These are phyloP conservation scores for Aspergillus saccharolyticus DNA, from an alignment of 495 filamentous ascomycete genomes.

Conservation along the genomic window DNA sequence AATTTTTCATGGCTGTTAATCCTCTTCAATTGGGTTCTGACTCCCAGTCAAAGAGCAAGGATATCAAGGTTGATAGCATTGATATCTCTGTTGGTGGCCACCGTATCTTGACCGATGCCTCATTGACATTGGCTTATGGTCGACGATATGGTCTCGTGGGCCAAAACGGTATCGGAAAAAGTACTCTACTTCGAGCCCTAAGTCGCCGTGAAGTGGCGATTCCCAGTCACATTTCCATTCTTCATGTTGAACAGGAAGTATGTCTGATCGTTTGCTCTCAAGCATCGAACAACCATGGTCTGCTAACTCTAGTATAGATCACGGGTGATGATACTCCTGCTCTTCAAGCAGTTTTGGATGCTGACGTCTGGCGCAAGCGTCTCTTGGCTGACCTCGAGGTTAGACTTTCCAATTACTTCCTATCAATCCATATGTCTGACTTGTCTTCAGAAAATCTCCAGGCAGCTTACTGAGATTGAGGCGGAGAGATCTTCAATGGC, in stretches of 20 bases:
- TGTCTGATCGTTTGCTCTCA: not conserved
- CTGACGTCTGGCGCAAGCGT: conserved; percentile 98
- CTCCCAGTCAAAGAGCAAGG: conserved; percentile 81
- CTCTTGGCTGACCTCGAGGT: conserved; percentile 84
- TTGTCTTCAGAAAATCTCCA: conserved; percentile 65
- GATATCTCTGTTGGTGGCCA: conserved; percentile 88
- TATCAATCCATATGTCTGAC: conserved; percentile 8
- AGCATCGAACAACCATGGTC: conserved; percentile 1
- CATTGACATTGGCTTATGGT: conserved; percentile 84
- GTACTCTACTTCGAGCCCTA: conserved; percentile 83
- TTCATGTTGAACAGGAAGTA: conserved; percentile 98
- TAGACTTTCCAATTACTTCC: conserved; percentile 27
- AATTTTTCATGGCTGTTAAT: conserved; percentile 99
- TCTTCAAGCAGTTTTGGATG: conserved; percentile 92
- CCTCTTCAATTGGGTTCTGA: conserved; percentile 83
- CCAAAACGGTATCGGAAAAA: conserved; percentile 99
- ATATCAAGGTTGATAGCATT: conserved; percentile 95
- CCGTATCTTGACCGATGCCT: conserved; percentile 86
- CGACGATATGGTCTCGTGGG: conserved; percentile 95
- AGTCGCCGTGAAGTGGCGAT: conserved; percentile 91
- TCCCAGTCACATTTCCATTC: conserved; percentile 94
- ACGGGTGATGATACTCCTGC: conserved; percentile 94
- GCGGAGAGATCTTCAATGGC: conserved; percentile 72
- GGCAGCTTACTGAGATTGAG: conserved; percentile 74
- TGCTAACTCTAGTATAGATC: conserved; percentile 50